phyloP scores from a whole-genome alignment of 805 yeast species.

The Starmerella geochares region DNA sequence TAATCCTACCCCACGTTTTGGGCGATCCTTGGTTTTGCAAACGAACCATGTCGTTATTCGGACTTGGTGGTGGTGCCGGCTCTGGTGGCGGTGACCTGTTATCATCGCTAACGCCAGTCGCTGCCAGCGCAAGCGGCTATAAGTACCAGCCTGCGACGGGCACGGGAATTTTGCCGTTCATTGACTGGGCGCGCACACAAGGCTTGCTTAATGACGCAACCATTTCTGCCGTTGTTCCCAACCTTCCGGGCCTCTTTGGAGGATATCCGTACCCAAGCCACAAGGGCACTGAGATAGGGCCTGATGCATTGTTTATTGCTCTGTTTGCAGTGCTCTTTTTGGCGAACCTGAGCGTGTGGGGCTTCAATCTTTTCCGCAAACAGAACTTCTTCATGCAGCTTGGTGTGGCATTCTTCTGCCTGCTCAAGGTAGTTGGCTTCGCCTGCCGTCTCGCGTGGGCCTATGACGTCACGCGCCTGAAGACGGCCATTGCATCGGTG shows the following conservation, averaged over 20 bases:
- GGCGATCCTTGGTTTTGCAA: not conserved
- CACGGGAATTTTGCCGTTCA: conserved; percentile 27
- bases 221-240: conserved; percentile 22
- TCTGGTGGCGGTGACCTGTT: conserved; percentile 14
- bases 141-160: conserved; percentile 24
- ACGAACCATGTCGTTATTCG: not conserved
- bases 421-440: conserved; percentile 49
- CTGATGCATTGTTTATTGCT: conserved; percentile 48
- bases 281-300: conserved; percentile 43
- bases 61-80: conserved; percentile 8
- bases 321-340: conserved; percentile 42
- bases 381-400: conserved; percentile 51
- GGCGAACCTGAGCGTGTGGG: conserved; percentile 41
- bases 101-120: conserved; percentile 18
- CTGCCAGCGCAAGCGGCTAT: conserved; percentile 18
- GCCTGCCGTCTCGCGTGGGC: conserved; percentile 53
- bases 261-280: conserved; percentile 40
- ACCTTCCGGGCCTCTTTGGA: conserved; percentile 42
- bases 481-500: conserved; percentile 46
- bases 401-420: conserved; percentile 45
- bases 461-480: conserved; percentile 38
- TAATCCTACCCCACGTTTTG: not conserved
- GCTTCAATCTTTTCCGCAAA: conserved; percentile 42
- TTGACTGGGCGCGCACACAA: conserved; percentile 18
- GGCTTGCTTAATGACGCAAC: conserved; percentile 18